Conservation (phyloP, 2,329 filamentous ascomycete genomes). For the Zalaria sp. region DNA sequence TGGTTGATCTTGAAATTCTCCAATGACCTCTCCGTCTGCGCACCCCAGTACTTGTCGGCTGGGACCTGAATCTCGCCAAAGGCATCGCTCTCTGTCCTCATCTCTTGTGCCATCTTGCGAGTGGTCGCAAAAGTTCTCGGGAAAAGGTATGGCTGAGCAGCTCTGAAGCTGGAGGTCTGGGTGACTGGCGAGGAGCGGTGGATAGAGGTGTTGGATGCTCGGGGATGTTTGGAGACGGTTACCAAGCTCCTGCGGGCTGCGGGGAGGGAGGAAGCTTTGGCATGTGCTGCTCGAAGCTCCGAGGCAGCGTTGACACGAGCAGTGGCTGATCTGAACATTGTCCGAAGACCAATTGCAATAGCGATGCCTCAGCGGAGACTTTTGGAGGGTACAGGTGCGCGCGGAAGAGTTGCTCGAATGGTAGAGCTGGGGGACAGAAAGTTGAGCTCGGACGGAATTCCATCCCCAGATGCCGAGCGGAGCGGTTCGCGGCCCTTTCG, state of each 20-base stretch:
- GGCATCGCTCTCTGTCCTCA: slow-evolving; percentile 86
- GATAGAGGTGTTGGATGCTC: neutral
- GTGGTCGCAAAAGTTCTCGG: slow-evolving; percentile 14
- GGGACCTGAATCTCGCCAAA: slow-evolving; percentile 94
- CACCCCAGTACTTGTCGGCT: slow-evolving; percentile 94
- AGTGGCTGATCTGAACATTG: neutral
- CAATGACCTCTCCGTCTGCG: slow-evolving; percentile 89
- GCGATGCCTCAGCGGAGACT: neutral
- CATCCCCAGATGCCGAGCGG: too few species aligned
- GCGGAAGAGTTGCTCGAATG: too few species aligned
- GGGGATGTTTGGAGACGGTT: too few species aligned
- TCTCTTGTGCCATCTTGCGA: slow-evolving; percentile 24
- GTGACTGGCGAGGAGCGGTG: neutral
- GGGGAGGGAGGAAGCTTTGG: neutral
- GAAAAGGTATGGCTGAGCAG: neutral
- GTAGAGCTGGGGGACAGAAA: too few species aligned
- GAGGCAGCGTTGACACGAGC: neutral
- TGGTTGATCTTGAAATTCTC: slow-evolving; percentile 99
- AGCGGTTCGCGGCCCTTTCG: too few species aligned
- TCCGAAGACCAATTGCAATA: neutral
- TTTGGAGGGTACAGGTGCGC: too few species aligned
- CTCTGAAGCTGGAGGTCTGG: neutral
- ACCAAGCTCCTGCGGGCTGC: too few species aligned
- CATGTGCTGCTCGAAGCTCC: neutral
- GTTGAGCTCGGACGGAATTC: too few species aligned